phyloP scores from a whole-genome alignment of 1,284 basidiomycete genomes.

The Vanrija sp. region DNA sequence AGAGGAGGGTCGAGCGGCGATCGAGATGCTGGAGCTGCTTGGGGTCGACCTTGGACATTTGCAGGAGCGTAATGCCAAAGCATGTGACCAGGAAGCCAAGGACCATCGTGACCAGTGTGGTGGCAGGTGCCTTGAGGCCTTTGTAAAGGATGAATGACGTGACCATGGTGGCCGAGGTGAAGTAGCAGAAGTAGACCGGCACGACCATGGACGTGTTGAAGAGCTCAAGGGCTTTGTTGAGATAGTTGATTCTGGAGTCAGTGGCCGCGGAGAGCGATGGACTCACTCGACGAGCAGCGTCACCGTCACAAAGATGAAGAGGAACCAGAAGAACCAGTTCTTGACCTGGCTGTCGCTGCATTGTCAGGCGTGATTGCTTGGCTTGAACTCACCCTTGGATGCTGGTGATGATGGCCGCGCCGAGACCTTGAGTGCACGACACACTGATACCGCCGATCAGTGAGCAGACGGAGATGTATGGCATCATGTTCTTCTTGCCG shows the following conservation, averaged over 20 bases:
- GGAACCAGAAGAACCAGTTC: slow-evolving; percentile 78
- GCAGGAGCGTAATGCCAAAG: slow-evolving; percentile 82
- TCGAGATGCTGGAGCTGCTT: slow-evolving; percentile 67
- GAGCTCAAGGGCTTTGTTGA: slow-evolving; percentile 92
- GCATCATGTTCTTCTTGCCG: slow-evolving; percentile 90
- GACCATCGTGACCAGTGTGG: slow-evolving; percentile 82
- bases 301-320: slow-evolving; percentile 75
- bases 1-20: slow-evolving; percentile 74
- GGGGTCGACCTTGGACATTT: slow-evolving; percentile 74
- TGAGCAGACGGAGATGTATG: slow-evolving; percentile 90
- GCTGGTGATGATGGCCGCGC: slow-evolving; percentile 81
- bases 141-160: slow-evolving; percentile 85
- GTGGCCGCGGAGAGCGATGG: not conserved
- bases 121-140: slow-evolving; percentile 72
- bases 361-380: slow-evolving; percentile 17
- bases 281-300: slow-evolving; percentile 57
- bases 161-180: slow-evolving; percentile 81
- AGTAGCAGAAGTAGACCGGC: slow-evolving; percentile 62
- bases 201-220: slow-evolving; percentile 87
- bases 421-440: slow-evolving; percentile 90
- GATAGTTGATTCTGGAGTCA: slow-evolving; percentile 72
- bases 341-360: slow-evolving; percentile 48
- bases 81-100: slow-evolving; percentile 68
- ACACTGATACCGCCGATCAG: slow-evolving; percentile 96
- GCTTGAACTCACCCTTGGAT: slow-evolving; percentile 65